Percentiles rank a stretch among this genome's conserved stretches.
Conservation (phyloP, 2,329 filamentous ascomycete species). For the Alternaria sp. region DNA sequence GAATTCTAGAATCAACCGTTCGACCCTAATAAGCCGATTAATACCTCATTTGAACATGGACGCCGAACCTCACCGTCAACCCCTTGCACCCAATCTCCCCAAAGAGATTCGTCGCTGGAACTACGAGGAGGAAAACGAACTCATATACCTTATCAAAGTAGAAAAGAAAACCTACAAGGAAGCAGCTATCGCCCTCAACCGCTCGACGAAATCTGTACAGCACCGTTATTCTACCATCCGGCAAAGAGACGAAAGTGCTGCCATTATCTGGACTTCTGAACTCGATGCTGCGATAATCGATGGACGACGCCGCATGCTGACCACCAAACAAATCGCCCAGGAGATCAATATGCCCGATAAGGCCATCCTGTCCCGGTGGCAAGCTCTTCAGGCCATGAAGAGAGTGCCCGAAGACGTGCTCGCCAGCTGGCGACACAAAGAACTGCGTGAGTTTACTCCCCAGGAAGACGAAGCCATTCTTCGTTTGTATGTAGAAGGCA, state of each 20-base stretch:
- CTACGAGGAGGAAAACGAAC: constrained; percentile 9
- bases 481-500: constrained; percentile 5
- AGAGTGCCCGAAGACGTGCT: constrained; percentile 18
- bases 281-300: constrained; percentile 19
- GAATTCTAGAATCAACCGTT: background rate
- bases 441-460: constrained; percentile 1
- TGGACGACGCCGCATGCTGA: constrained; percentile 8
- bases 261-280: constrained; percentile 7
- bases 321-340: background rate
- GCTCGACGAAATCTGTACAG: background rate
- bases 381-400: constrained; percentile 7
- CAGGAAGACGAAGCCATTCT: constrained; percentile 21
- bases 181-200: background rate
- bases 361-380: constrained; percentile 19
- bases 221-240: constrained; percentile 6
- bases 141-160: constrained; percentile 10
- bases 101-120: constrained; percentile 16
- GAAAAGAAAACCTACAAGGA: constrained; percentile 2
- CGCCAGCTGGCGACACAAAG: constrained; percentile 5
- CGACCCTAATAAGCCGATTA: background rate
- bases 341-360: constrained; percentile 6
- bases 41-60: background rate
- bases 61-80: background rate
- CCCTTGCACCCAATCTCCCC: background rate
- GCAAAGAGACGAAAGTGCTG: background rate